Evolutionary conservation across 2,329 filamentous ascomycete genomes (phyloP), one percentile per base, ranked within the genome.

Genomic region (Colletotrichum tabaci): DNA sequence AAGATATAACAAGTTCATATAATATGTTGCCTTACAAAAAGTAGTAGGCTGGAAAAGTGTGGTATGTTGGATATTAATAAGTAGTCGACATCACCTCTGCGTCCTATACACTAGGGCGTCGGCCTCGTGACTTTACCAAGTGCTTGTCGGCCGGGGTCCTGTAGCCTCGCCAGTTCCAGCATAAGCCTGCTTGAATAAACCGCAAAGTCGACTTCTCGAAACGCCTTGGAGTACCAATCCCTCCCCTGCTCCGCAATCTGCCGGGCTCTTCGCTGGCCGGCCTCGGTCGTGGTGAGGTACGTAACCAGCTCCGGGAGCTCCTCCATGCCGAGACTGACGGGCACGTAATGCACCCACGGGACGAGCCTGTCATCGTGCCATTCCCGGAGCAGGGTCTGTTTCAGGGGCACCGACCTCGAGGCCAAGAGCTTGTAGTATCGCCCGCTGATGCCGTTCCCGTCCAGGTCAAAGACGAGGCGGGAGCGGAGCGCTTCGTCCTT

Each of bases 111-210:
- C 23, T 26, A 30, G 30, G 30, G 30, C 1, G 30, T 30, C 30
- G 30, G 3, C 30, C 6, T 30, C 30, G 30, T 30, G 30, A 30
- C 30, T 30, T 7, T 30, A 7, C 30, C 30, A 30, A 30, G 30
- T 49, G 4, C 26, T 46, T 38, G 13, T 21, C 44, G 18, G 5
- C 73, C 53, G 6, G 77, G 77, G 63, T 86, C 83, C 69, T 82
- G 80, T 9, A 86, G 55, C 60, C 85, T 80, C 21, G 81, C 82
- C 61, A 86, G 84, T 82, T 93, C 91, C 30, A 92, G 76, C 74
- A 93, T 73, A 69, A 92, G 76, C 61, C 91, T 82, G 75, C 91
- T 92, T 38, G 89, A 83, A 82, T 91, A 91, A 2, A 89, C 83
- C 38, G 87, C 84, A 75, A 90, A 85, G 76, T 93, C 90, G 47